Percentiles rank a stretch among this genome's conserved stretches.
Conservation (phyloP, 306 rosid genomes). For the Malus orientalis region DNA sequence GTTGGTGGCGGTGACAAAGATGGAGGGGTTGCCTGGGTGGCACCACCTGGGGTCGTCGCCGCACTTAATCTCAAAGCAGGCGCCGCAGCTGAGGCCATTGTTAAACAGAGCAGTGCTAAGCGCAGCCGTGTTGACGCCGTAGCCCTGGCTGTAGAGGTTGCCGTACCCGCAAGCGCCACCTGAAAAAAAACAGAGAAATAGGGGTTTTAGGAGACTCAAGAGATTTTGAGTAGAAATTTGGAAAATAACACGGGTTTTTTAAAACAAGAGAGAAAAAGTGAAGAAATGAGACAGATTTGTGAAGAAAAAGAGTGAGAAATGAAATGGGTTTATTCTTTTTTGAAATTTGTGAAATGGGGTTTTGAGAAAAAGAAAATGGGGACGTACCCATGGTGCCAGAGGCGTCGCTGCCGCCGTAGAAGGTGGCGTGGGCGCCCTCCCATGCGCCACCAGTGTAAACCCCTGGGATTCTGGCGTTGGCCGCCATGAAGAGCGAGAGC, state of each 20-base stretch:
- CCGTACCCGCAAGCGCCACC: slow-evolving; percentile 98
- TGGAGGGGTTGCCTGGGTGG: slow-evolving; percentile 81
- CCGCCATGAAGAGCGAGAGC: slow-evolving; percentile 27
- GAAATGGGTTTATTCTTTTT: background rate
- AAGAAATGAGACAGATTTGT: too few species aligned
- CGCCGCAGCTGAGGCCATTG: slow-evolving; percentile 77
- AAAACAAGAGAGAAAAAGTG: background rate
- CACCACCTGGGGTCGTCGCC: slow-evolving; percentile 74
- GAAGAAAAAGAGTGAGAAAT: too few species aligned
- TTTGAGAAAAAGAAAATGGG: background rate
- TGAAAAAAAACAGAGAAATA: slow-evolving; percentile 5
- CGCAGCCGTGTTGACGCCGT: slow-evolving; percentile 89
- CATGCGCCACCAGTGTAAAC: slow-evolving; percentile 61
- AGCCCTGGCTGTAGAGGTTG: slow-evolving; percentile 90
- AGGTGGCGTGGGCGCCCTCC: slow-evolving; percentile 87
- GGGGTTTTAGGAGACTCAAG: background rate
- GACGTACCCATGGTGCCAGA: slow-evolving; percentile 91
- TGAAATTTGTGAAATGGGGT: background rate
- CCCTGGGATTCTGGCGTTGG: slow-evolving; percentile 73
- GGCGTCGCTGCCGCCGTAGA: slow-evolving; percentile 97
- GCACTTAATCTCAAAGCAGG: slow-evolving; percentile 90
- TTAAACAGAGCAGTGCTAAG: slow-evolving; percentile 91
- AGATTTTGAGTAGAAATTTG: background rate
- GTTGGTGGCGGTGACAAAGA: slow-evolving; percentile 80
- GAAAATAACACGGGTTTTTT: background rate